Evolutionary conservation across 805 yeast species (phyloP).

Genomic region (Kodamaea kaohsiungensis): DNA sequence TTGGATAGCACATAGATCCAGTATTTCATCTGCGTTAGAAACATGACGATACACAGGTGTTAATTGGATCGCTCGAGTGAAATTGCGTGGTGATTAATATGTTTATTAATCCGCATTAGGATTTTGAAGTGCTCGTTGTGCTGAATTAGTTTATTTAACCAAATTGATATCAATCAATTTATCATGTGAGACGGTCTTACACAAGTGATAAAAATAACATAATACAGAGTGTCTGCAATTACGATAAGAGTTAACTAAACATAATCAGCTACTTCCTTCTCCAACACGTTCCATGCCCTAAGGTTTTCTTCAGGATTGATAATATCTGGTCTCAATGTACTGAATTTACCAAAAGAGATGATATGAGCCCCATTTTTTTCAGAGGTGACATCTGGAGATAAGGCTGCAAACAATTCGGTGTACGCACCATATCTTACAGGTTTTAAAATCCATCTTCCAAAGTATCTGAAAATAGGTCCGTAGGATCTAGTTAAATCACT

Average conservation of each 20-base stretch:
- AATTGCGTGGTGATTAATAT: background rate
- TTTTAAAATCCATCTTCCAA: constrained; percentile 12
- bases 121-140: background rate
- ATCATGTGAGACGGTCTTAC: background rate
- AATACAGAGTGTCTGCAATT: background rate
- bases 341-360: constrained; percentile 37
- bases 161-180: background rate
- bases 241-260: background rate
- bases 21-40: background rate
- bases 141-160: background rate
- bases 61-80: background rate
- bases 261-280: constrained; percentile 16
- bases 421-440: constrained; percentile 42
- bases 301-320: constrained; percentile 32
- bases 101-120: background rate
- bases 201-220: no score
- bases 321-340: constrained; percentile 36
- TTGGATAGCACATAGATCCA: background rate
- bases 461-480: constrained; percentile 8
- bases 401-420: constrained; percentile 45
- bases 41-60: background rate
- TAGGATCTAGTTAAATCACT: constrained; percentile 35
- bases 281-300: constrained; percentile 37
- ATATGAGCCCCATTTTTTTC: constrained; percentile 35
- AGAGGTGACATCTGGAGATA: constrained; percentile 38